Evolutionary conservation across 2,329 filamentous ascomycete genomes (phyloP).

Genomic region (Penicillium digitatum): DNA sequence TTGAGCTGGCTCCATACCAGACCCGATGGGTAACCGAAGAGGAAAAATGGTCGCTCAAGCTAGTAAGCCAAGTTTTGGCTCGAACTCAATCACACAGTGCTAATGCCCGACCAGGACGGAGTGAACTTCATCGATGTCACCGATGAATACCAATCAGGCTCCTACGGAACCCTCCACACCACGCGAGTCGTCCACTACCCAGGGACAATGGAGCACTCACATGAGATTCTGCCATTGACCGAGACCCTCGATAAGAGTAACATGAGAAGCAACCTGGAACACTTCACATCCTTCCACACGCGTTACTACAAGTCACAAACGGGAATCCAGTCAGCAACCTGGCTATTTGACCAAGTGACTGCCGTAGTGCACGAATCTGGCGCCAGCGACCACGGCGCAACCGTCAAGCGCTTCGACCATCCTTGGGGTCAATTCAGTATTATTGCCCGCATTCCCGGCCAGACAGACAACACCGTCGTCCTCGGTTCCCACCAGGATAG

Average conservation of each 20-base stretch:
- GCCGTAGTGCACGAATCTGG: conserved; percentile 67
- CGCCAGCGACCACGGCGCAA: conserved; percentile 62
- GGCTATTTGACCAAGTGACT: conserved; percentile 74
- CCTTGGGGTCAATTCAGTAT: conserved; percentile 86
- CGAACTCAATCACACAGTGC: not conserved
- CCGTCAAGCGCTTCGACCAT: conserved; percentile 71
- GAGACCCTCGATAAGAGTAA: conserved; percentile 67
- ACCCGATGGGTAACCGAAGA: conserved; percentile 87
- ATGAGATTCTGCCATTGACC: conserved; percentile 64
- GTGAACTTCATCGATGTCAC: conserved; percentile 95
- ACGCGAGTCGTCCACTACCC: conserved; percentile 59
- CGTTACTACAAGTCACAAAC: conserved; percentile 58
- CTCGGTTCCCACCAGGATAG: conserved; percentile 93
- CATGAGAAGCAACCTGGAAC: conserved; percentile 74
- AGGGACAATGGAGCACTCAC: conserved; percentile 59
- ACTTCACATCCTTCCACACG: conserved; percentile 58
- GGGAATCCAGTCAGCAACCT: conserved; percentile 79
- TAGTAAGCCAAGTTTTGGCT: conserved; percentile 54
- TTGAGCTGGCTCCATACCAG: conserved; percentile 80
- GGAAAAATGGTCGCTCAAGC: conserved; percentile 85
- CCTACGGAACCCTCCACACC: conserved; percentile 50
- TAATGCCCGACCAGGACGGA: conserved; percentile 58
- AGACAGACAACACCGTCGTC: conserved; percentile 77
- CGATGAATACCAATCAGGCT: conserved; percentile 56
- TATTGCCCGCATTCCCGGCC: conserved; percentile 85